Percentiles rank a stretch among this genome's conserved stretches.
These are phyloP conservation scores for Aspergillus taichungensis DNA, from an alignment of 495 filamentous ascomycete genomes.

Conservation along the genomic window DNA sequence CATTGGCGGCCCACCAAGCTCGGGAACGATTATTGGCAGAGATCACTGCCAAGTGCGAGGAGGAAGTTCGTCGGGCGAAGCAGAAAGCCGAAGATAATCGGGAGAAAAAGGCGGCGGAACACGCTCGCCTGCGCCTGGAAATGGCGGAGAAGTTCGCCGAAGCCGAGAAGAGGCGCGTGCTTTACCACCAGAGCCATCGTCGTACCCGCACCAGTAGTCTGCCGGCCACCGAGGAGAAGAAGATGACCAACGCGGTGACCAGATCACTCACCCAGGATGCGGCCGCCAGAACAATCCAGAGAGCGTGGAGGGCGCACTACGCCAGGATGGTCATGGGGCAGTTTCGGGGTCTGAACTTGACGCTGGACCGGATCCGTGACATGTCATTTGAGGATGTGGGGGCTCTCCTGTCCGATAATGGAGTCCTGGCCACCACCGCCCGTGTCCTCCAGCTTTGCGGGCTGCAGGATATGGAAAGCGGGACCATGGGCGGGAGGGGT, in stretches of 20 bases:
- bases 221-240: conserved; percentile 50
- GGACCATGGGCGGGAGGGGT: conserved; percentile 63
- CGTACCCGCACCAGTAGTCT: conserved; percentile 57
- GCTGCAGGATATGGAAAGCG: conserved; percentile 60
- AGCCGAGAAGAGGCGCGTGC: conserved; percentile 60
- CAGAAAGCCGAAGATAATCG: conserved; percentile 85
- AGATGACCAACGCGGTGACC: conserved; percentile 29
- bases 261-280: conserved; percentile 49
- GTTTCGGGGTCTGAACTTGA: conserved; percentile 62
- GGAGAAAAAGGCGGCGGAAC: conserved; percentile 80
- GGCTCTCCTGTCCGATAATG: conserved; percentile 63
- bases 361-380: conserved; percentile 61
- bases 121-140: conserved; percentile 61
- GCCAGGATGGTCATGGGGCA: conserved; percentile 52
- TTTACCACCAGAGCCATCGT: conserved; percentile 48
- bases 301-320: conserved; percentile 59
- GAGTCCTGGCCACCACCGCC: conserved; percentile 59
- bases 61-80: conserved; percentile 91
- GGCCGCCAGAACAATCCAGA: conserved; percentile 67
- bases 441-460: conserved; percentile 69
- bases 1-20: conserved; percentile 81
- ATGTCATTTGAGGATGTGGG: conserved; percentile 79
- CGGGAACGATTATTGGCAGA: conserved; percentile 87
- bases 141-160: conserved; percentile 88
- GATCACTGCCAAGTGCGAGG: conserved; percentile 88